Base-by-base conservation (phyloP, 495 filamentous ascomycete species). In the Oleoguttula mirabilis region DNA sequence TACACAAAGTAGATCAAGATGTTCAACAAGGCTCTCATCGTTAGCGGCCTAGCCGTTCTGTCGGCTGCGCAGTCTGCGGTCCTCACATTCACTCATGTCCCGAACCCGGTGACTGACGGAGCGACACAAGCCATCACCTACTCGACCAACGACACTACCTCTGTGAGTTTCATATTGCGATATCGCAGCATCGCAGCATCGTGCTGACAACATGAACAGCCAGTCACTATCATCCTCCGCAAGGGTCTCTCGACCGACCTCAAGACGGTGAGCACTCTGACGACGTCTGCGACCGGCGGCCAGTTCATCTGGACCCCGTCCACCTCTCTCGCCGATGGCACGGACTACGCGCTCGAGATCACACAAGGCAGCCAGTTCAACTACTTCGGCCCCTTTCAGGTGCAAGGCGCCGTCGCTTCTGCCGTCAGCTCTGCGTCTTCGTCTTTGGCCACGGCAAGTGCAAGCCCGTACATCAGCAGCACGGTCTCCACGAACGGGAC, bases 261-360 rank as follows among this genome's bases (percentile, higher is more conserved):
- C 15, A 7, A 55, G 23, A 52, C 43, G 21, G 21, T 62, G 21
- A 21, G 4, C 6, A 50, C 43, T 15, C 25, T 62, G 37, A 60
- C 55, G 31, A 36, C 43, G 23, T 25, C 32, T 11, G 56, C 52
- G 12, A 45, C 42, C 28, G 36, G 46, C 33, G 54, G 55, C 14
- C 22, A 27, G 17, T 61, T 44, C 50, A 50, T 45, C 32, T 61
- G 55, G 53, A 56, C 39, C 30, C 45, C 53, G 7, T 36, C 41
- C 27, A 38, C 43, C 4, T 46, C 43, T 16, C 31, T 65, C 14
- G 43, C 51, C 10, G 45, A 52, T 31, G 60, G 46, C 32, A 32
- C n/a, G 19, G 47, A 58, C 41, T 58, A 60, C 32, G 56, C 58
- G 16, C 50, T 64, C 16, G 45, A 58, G 43, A 57, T 64, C 47